These are phyloP conservation scores for Dioscorea alata DNA, from an alignment of 106 monocot species.

Conservation along the genomic window DNA sequence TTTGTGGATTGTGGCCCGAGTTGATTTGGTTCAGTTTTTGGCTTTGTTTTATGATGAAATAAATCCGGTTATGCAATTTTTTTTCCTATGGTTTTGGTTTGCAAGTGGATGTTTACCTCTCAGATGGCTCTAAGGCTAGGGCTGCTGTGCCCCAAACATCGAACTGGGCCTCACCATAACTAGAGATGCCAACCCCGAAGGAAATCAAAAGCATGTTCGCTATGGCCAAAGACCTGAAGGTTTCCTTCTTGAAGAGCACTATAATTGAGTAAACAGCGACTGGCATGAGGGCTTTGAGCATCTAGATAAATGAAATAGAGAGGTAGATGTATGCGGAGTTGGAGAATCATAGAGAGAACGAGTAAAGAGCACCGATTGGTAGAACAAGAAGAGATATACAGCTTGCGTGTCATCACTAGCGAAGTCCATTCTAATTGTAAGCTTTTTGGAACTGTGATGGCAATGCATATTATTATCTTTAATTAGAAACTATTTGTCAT, in stretches of 20 bases:
- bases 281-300: slow-evolving; percentile 48
- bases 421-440: too few species aligned
- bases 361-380: slow-evolving; percentile 40
- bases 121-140: slow-evolving; percentile 50
- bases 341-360: slow-evolving; percentile 49
- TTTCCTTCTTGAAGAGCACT: slow-evolving; percentile 40
- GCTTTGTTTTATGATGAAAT: too few species aligned
- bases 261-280: slow-evolving; percentile 46
- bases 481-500: slow-evolving; percentile 5
- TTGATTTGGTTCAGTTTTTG: neutral
- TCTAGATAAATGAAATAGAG: slow-evolving; percentile 41
- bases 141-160: too few species aligned
- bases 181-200: slow-evolving; percentile 42
- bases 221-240: slow-evolving; percentile 25
- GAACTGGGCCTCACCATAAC: slow-evolving; percentile 46
- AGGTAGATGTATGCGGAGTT: slow-evolving; percentile 51
- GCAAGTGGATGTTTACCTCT: slow-evolving; percentile 54
- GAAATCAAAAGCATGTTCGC: slow-evolving; percentile 47
- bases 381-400: slow-evolving; percentile 36
- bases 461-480: too few species aligned
- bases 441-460: too few species aligned
- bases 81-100: neutral
- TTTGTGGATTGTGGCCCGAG: too few species aligned
- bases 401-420: slow-evolving; percentile 33
- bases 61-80: too few species aligned